These are phyloP conservation scores for Leishmania tropica DNA, from an alignment of 208 protist genomes.

Conservation along the genomic window DNA sequence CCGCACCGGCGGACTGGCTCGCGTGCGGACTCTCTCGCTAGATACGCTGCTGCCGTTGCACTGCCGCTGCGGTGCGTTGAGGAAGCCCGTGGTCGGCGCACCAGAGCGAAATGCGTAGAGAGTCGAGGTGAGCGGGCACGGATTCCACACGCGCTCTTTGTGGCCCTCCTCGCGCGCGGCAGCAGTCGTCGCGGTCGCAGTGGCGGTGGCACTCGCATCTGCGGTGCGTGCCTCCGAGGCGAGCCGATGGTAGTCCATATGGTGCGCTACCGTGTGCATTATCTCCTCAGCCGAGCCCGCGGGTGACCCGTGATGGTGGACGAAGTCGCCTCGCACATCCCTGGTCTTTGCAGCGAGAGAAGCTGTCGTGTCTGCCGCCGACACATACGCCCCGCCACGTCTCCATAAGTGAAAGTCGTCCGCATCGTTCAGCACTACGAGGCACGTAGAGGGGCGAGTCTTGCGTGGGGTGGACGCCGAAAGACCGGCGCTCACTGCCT, in stretches of 20 bases:
- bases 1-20: constrained; percentile 13
- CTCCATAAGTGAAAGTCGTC: constrained; percentile 14
- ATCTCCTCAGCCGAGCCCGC: not conserved
- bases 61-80: not conserved
- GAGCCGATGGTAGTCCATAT: constrained; percentile 9
- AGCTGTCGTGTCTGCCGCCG: not conserved
- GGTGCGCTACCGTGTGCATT: constrained; percentile 3
- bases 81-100: not conserved
- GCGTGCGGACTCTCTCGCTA: not conserved
- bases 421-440: constrained; percentile 12
- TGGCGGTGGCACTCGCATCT: not conserved
- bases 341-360: not conserved
- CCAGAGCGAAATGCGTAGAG: constrained; percentile 13
- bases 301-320: constrained; percentile 3
- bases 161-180: not conserved
- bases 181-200: not conserved
- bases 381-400: constrained; percentile 6
- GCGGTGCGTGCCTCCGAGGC: not conserved
- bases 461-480: not conserved
- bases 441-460: not conserved
- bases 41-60: not conserved
- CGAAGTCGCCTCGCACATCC: not conserved
- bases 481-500: not conserved
- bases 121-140: not conserved
- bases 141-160: not conserved